Percentiles rank a stretch among this genome's conserved stretches.
phyloP scores from a whole-genome alignment of 2,329 filamentous ascomycete genomes.

The Talaromyces sp. region DNA sequence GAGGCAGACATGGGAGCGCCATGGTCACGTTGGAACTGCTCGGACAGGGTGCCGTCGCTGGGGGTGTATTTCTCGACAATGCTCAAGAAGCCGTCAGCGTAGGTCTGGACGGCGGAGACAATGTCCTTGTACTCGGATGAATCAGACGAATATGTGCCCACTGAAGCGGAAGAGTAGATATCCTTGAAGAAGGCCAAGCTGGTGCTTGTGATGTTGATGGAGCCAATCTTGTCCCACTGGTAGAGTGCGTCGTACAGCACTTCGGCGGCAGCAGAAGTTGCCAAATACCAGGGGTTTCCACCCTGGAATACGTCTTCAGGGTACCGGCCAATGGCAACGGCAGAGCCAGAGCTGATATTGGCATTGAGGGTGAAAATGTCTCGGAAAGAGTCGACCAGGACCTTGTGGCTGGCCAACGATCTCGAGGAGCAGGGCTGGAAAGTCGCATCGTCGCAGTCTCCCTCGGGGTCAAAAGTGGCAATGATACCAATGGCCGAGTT shows the following conservation, averaged over 20 bases:
- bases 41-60: constrained; percentile 23
- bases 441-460: constrained; percentile 61
- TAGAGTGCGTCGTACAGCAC: constrained; percentile 71
- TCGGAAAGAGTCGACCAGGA: constrained; percentile 69
- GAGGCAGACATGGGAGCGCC: constrained; percentile 31
- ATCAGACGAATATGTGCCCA: constrained; percentile 38
- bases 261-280: constrained; percentile 70
- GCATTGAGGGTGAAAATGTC: constrained; percentile 64
- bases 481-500: constrained; percentile 65
- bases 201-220: constrained; percentile 57
- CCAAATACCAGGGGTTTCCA: constrained; percentile 76
- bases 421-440: constrained; percentile 70
- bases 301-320: constrained; percentile 68
- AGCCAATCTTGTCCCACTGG: constrained; percentile 61
- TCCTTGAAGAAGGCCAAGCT: constrained; percentile 69
- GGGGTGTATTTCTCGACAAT: constrained; percentile 28
- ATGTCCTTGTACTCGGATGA: constrained; percentile 46
- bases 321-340: constrained; percentile 62
- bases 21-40: constrained; percentile 31
- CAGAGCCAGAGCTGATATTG: constrained; percentile 54
- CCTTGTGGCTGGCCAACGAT: constrained; percentile 70
- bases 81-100: constrained; percentile 53
- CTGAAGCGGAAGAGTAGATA: constrained; percentile 51
- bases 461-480: constrained; percentile 62
- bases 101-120: constrained; percentile 54